Conservation (phyloP, 2,329 filamentous ascomycete genomes). For the Aspergillus flavus region DNA sequence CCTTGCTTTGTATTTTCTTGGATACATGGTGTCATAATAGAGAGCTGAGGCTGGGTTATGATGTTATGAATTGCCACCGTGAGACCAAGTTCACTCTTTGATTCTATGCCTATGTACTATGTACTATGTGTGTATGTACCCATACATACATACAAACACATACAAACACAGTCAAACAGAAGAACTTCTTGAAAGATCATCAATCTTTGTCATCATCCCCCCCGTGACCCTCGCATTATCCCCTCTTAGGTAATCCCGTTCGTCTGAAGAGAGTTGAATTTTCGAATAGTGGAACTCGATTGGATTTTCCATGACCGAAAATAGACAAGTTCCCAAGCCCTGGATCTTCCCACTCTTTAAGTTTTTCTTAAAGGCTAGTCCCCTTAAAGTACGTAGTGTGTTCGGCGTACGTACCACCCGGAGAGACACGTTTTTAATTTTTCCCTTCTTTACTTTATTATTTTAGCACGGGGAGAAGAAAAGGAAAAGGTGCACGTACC, state of each 20-base stretch:
- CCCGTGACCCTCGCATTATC: background rate
- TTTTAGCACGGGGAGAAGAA: background rate
- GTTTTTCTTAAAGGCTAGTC: background rate
- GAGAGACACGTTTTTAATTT: conserved; percentile 8
- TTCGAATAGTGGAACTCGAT: background rate
- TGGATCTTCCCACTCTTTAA: background rate
- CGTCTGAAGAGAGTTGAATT: background rate
- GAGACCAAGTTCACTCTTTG: background rate
- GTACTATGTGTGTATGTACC: background rate
- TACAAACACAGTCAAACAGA: too few relatives aligned
- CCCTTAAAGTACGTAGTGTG: background rate
- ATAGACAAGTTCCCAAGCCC: conserved; percentile 5
- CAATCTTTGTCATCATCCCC: background rate
- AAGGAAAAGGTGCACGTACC: conserved; percentile 2
- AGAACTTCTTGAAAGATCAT: background rate
- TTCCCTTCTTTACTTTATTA: background rate
- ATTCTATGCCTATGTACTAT: background rate
- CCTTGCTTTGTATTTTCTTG: background rate
- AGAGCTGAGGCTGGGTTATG: background rate
- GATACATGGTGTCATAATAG: background rate
- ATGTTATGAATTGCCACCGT: background rate
- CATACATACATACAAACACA: too few relatives aligned
- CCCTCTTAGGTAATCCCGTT: background rate
- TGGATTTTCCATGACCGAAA: background rate
- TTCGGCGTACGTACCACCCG: conserved; percentile 4